phyloP scores from a whole-genome alignment of 179 eudicot genomes.

The Gypsophila paniculata region DNA sequence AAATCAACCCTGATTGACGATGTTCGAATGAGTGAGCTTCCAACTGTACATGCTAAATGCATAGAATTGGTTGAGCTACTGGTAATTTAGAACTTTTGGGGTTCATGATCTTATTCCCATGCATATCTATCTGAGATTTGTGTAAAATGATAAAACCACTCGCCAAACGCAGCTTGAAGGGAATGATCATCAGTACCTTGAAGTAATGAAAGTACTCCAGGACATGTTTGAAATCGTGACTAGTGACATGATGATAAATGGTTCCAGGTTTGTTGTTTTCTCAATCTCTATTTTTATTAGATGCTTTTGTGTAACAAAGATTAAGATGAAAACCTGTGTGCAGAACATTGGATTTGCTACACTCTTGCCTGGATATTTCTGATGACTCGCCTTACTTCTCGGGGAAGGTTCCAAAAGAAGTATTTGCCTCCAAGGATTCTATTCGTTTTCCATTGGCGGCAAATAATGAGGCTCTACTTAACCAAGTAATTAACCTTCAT shows the following conservation, averaged over 20 bases:
- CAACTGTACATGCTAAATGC: constrained; percentile 63
- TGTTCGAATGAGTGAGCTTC: constrained; percentile 59
- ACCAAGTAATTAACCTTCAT: constrained; percentile 43
- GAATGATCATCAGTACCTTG: constrained; percentile 42
- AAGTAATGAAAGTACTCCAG: constrained; percentile 79
- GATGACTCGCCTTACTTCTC: constrained; percentile 42
- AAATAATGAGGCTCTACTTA: constrained; percentile 49
- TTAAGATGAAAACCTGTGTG: constrained; percentile 22
- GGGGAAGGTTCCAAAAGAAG: constrained; percentile 41
- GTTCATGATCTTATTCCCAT: constrained; percentile 11
- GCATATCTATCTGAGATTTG: not conserved
- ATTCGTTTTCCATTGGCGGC: constrained; percentile 69
- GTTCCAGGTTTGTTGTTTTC: constrained; percentile 61
- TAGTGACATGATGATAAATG: constrained; percentile 66
- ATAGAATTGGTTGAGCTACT: constrained; percentile 59
- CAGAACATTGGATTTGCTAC: constrained; percentile 65
- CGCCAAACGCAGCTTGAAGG: constrained; percentile 53
- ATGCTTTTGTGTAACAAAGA: constrained; percentile 4
- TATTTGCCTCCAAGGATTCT: constrained; percentile 76
- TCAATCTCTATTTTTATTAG: constrained; percentile 2
- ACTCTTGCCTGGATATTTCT: constrained; percentile 35
- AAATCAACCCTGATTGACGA: constrained; percentile 60
- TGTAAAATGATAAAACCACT: constrained; percentile 3
- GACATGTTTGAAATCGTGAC: constrained; percentile 90
- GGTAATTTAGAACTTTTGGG: constrained; percentile 49